Evolutionary conservation across 75 land plant genomes (phyloP).

Genomic region (Sequoiadendron giganteum): DNA sequence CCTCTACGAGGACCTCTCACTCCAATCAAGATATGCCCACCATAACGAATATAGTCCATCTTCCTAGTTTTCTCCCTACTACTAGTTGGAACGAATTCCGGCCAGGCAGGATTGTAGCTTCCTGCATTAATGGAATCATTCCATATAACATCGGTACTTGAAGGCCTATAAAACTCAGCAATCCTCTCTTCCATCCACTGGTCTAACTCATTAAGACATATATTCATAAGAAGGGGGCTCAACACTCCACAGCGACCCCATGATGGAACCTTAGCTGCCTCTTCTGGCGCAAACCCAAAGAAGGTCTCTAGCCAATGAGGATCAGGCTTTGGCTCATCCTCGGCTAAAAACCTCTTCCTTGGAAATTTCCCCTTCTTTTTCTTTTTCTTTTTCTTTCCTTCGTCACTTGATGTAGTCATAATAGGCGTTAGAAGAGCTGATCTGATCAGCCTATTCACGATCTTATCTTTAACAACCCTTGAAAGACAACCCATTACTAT

Average conservation of each 20-base stretch:
- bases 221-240: conserved; percentile 65
- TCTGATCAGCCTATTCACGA: conserved; percentile 42
- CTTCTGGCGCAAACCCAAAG: conserved; percentile 70
- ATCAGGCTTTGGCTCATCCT: conserved; percentile 78
- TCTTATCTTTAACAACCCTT: conserved; percentile 51
- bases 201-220: conserved; percentile 63
- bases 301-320: conserved; percentile 83
- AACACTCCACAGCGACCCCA: conserved; percentile 65
- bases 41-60: conserved; percentile 70
- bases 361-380: conserved; percentile 38
- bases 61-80: conserved; percentile 60
- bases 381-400: conserved; percentile 27
- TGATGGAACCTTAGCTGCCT: conserved; percentile 46
- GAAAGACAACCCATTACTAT: conserved; percentile 33
- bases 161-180: conserved; percentile 48
- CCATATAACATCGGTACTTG: conserved; percentile 60
- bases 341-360: conserved; percentile 55
- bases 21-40: conserved; percentile 63
- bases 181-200: conserved; percentile 62
- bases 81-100: conserved; percentile 68
- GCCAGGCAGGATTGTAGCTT: conserved; percentile 73
- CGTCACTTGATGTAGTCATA: background rate
- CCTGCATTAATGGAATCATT: conserved; percentile 46
- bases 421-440: conserved; percentile 24
- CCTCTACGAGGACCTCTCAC: conserved; percentile 65